Conservation (phyloP, 176 grass and related monocot genomes). For the Elymus sibiricus region DNA sequence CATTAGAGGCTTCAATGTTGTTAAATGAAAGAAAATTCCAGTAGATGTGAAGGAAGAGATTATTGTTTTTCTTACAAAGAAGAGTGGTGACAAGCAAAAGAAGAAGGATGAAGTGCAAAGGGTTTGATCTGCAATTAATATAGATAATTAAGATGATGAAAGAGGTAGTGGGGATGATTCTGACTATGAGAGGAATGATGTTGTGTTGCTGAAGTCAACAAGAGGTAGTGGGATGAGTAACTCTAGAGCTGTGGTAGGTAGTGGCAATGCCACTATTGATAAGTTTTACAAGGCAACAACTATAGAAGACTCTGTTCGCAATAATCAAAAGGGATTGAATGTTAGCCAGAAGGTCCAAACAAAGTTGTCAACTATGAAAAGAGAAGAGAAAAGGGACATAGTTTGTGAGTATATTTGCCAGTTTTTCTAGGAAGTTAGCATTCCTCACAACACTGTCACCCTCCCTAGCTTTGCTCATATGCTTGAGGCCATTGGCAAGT, state of each 20-base stretch:
- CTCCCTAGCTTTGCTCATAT: background rate
- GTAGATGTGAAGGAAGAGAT: background rate
- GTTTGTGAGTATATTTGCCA: slow-evolving; percentile 13
- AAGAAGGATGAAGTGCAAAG: background rate
- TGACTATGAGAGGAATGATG: background rate
- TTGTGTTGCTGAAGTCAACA: background rate
- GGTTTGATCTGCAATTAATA: background rate
- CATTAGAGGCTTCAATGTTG: background rate
- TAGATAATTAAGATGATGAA: background rate
- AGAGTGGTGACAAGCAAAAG: background rate
- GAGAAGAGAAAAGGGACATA: background rate
- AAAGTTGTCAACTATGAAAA: background rate
- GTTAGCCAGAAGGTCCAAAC: background rate
- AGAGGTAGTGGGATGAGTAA: background rate
- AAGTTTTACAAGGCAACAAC: background rate
- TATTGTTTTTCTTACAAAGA: background rate
- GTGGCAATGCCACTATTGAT: background rate
- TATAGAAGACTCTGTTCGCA: too few species aligned
- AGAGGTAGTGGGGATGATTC: background rate
- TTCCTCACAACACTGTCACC: background rate
- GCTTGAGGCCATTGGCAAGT: background rate
- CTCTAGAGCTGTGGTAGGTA: too few species aligned
- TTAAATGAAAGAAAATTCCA: background rate
- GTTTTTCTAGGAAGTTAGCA: background rate
- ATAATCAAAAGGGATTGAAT: background rate